Conservation (phyloP, 257 asterid genomes). For the Fraxinus anomala region DNA sequence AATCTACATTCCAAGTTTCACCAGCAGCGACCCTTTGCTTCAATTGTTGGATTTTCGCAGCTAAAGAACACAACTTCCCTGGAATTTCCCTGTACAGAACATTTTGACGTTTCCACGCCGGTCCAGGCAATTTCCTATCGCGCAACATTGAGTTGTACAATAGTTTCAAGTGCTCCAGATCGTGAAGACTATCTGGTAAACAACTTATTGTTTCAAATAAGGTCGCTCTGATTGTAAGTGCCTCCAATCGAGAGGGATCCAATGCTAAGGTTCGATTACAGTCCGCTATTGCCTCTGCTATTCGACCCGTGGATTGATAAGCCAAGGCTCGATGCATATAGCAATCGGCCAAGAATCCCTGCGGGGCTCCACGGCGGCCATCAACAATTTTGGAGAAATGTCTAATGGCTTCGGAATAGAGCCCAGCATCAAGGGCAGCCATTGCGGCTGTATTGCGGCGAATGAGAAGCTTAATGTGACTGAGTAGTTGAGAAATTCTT, state of each 20-base stretch:
- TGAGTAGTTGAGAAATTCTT: slow-evolving; percentile 52
- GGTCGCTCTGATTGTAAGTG: slow-evolving; percentile 71
- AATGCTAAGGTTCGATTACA: slow-evolving; percentile 70
- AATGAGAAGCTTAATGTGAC: slow-evolving; percentile 63
- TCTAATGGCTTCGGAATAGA: slow-evolving; percentile 57
- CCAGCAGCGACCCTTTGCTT: slow-evolving; percentile 88
- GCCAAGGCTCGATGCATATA: slow-evolving; percentile 64
- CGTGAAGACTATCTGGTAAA: slow-evolving; percentile 86
- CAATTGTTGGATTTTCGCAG: slow-evolving; percentile 74
- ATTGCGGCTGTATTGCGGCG: slow-evolving; percentile 73
- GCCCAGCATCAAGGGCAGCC: slow-evolving; percentile 73
- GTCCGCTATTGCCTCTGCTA: slow-evolving; percentile 67
- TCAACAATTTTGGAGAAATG: slow-evolving; percentile 68
- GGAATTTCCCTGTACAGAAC: slow-evolving; percentile 91
- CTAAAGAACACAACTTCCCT: slow-evolving; percentile 75
- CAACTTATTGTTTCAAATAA: slow-evolving; percentile 76
- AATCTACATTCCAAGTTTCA: slow-evolving; percentile 78
- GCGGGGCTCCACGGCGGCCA: slow-evolving; percentile 70
- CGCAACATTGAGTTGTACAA: slow-evolving; percentile 80
- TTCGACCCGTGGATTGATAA: slow-evolving; percentile 53
- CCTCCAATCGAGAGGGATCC: slow-evolving; percentile 76
- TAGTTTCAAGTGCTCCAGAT: slow-evolving; percentile 85
- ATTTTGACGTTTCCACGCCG: slow-evolving; percentile 75
- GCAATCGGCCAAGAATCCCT: slow-evolving; percentile 63
- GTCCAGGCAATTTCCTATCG: slow-evolving; percentile 79